Evolutionary conservation across 106 monocot genomes (phyloP), one percentile per base, ranked within the genome.

Genomic region (Posidonia australis): DNA sequence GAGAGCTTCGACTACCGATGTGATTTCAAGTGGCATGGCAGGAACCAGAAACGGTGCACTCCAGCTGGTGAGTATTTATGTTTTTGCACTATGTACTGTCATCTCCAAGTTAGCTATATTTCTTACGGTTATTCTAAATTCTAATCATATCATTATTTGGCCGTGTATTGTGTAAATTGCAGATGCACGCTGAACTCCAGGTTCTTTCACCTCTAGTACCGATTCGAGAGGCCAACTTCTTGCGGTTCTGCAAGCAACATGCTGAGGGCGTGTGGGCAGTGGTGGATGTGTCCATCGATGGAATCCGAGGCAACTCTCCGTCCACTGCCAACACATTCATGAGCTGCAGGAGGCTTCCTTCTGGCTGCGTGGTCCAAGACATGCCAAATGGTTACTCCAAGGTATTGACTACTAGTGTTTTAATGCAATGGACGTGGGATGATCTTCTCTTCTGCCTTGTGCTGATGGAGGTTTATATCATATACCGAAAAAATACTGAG

Each of bases 161-260:
- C n/a, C n/a, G n/a, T n/a, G n/a, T n/a, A n/a, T n/a, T n/a, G n/a
- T n/a, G n/a, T n/a, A n/a, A n/a, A n/a, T n/a, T 27, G 0, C 54
- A 87, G 93, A 89, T 94, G 89, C 74, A 79, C 25, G 79, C 83
- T 0, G 93, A 94, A 74, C 69, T 89, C 12, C 93, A 94, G 70
- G 86, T 89, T 45, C 76, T 89, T 1, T 94, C 93, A 1, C 93
- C 93, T 14, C 65, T 94, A 36, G 93, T 94, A 45, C 86, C 89
- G 9, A 69, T 80, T 1, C 76, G 93, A 4, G 89, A 89, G 45
- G 73, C 81, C 11, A 76, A 69, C 57, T 94, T 94, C 69, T 82
- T 94, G 9, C 36, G 93, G 22, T 94, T 89, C 73, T 94, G 89
- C 76, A 89, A 94, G 66, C 86, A 94, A 72, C 83, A 81, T 14